phyloP scores from a whole-genome alignment of 352 stramenopile species.

The Sclerospora graminicola region DNA sequence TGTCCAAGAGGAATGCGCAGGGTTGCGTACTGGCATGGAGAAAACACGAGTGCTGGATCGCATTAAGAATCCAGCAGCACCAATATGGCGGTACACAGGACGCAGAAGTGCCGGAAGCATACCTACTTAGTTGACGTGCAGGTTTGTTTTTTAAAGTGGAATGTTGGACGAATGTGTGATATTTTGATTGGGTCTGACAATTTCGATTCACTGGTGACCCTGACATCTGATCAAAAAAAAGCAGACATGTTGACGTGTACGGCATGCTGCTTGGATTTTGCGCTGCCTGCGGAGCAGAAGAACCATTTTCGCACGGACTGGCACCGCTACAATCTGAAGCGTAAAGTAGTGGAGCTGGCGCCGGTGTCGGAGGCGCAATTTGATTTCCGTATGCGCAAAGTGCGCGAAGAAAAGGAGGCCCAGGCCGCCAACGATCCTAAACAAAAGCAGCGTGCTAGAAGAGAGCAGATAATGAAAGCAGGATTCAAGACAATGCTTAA shows the following conservation, averaged over 20 bases:
- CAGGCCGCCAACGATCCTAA: constrained; percentile 52
- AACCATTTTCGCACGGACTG: constrained; percentile 94
- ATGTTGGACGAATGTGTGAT: constrained; percentile 1
- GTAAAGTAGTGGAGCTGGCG: constrained; percentile 90
- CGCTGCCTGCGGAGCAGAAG: constrained; percentile 51
- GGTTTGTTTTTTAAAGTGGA: too few species aligned
- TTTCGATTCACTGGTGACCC: constrained; percentile 2
- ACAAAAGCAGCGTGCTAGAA: constrained; percentile 57
- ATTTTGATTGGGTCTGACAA: neutral
- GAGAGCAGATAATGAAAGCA: constrained; percentile 54
- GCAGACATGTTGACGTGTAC: constrained; percentile 69
- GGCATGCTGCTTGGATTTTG: constrained; percentile 66
- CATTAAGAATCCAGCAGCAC: constrained; percentile 4
- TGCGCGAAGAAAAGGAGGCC: constrained; percentile 47
- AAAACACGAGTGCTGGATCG: constrained; percentile 9
- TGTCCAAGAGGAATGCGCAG: constrained; percentile 41
- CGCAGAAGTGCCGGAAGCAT: too few species aligned
- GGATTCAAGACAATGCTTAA: constrained; percentile 69
- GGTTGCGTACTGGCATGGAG: constrained; percentile 25
- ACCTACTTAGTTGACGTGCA: too few species aligned
- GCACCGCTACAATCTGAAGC: constrained; percentile 95
- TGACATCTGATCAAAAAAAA: too few species aligned
- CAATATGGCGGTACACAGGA: constrained; percentile 4
- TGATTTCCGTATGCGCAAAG: constrained; percentile 66
- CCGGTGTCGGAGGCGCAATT: constrained; percentile 87